Evolutionary conservation across 2,329 filamentous ascomycete species (phyloP), one percentile per base, ranked within the genome.

Genomic region (Trichoderma afroharzianum): DNA sequence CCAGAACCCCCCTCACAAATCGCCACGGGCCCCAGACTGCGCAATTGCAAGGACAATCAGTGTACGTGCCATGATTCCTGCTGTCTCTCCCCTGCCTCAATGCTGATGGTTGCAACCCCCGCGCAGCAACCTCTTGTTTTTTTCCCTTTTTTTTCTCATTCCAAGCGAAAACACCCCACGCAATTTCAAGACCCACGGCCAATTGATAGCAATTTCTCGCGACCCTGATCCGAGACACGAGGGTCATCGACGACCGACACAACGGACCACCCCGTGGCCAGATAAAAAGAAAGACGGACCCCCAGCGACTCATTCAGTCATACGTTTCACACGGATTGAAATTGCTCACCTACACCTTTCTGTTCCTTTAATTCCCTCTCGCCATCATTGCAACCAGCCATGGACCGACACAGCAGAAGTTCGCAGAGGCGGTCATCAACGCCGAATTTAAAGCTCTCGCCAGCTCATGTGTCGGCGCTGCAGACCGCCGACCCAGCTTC

Each of bases 401-500:
- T 75, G 73, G 61, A 53, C 55, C 74, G 69, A 58, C 68, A 63
- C 69, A 57, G 57, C 63, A 83, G 80, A 76, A 78, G 70, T 69
- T 63, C 76, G 55, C 76, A 79, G 76, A 78, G 78, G 77, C 82
- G 81, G 74, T 81, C 82, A 70, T 78, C 81, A 53, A 84, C 83
- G 73, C 83, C 83, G 68, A 81, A 82, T 72, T 79, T 84, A 75
- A 81, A 81, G 73, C 74, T 80, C 70, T 75, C 74, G 71, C 77
- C 77, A 71, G 78, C 80, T 43, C 75, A 76, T 75, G 55, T 72
- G 62, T 70, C 67, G 21, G 70, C 75, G 59, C 39, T 64, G 71
- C 71, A 68, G 47, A 76, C 78, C 77, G 77, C 78, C 74, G 80
- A 82, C 71, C 84, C 83, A 68, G 82, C 84, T 70, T 86, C 85